These are phyloP conservation scores for Ascochyta clinopodiicola DNA, from an alignment of 2,329 filamentous ascomycete species.

Conservation along the genomic window DNA sequence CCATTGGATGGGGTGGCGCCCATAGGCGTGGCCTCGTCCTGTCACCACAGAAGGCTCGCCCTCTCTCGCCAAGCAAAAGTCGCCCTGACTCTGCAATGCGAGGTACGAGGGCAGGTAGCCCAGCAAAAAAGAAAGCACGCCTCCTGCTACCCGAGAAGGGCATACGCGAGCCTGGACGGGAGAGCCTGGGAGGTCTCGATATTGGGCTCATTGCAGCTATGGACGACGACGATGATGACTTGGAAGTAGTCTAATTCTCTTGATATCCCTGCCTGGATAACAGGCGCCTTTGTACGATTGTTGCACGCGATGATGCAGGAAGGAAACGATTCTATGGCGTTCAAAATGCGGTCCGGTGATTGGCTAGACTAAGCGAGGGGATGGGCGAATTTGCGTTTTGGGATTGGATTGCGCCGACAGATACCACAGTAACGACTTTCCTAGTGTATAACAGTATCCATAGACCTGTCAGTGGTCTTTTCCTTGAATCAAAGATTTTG, in stretches of 20 bases:
- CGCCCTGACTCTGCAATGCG: conserved; percentile 27
- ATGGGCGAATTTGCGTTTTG: conserved; percentile 21
- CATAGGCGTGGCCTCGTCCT: conserved; percentile 50
- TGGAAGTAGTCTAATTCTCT: conserved; percentile 55
- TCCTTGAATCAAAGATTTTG: conserved; percentile 5
- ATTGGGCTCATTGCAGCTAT: conserved; percentile 46
- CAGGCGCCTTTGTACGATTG: conserved; percentile 6
- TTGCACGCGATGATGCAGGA: conserved; percentile 1
- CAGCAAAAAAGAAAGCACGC: conserved; percentile 57
- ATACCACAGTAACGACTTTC: conserved; percentile 24
- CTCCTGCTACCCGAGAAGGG: conserved; percentile 57
- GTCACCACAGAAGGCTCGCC: conserved; percentile 42
- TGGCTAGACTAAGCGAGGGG: conserved; percentile 42
- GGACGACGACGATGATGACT: conserved; percentile 55
- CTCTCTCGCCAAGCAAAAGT: conserved; percentile 12
- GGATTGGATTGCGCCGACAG: conserved; percentile 16
- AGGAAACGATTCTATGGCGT: conserved; percentile 26
- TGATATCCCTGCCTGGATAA: conserved; percentile 18
- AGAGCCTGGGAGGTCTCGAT: conserved; percentile 50
- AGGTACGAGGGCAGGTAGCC: conserved; percentile 43
- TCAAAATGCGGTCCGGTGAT: conserved; percentile 30
- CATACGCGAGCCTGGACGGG: conserved; percentile 57
- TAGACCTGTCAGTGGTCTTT: conserved; percentile 14
- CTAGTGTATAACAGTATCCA: conserved; percentile 20
- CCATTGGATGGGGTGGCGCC: conserved; percentile 58